phyloP scores from a whole-genome alignment of 2,329 filamentous ascomycete genomes.

The Aspergillus fischeri region DNA sequence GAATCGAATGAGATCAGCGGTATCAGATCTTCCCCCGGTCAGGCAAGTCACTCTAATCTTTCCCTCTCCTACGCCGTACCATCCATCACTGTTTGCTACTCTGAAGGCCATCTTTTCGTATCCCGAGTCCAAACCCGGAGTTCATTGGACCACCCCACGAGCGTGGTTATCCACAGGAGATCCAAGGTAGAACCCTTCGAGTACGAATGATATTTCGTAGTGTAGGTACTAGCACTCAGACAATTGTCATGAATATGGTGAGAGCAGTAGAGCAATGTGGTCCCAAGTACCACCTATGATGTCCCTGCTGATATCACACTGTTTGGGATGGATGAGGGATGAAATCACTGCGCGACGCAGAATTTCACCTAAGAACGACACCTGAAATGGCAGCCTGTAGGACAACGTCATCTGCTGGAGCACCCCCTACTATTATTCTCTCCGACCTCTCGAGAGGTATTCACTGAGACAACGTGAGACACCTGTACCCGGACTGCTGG shows the following conservation, averaged over 20 bases:
- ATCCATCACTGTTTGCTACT: neutral
- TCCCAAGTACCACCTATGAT: neutral
- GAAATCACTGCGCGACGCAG: neutral
- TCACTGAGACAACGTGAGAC: neutral
- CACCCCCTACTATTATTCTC: neutral
- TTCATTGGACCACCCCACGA: neutral
- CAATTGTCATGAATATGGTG: no score
- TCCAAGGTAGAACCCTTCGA: neutral
- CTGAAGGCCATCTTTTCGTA: neutral
- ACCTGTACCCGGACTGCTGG: no score
- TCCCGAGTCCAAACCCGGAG: neutral
- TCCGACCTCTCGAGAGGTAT: neutral
- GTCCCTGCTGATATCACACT: neutral
- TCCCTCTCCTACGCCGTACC: neutral
- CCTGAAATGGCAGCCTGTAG: neutral
- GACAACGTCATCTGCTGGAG: neutral
- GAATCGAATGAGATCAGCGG: neutral
- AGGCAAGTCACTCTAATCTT: neutral
- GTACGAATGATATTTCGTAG: neutral
- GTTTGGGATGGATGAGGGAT: neutral
- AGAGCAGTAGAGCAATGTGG: neutral
- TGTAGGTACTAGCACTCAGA: neutral
- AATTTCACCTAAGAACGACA: neutral
- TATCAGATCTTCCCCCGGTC: neutral
- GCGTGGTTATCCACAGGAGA: neutral